phyloP scores from a whole-genome alignment of 139 green algal species.

The Asterochloris erici region DNA sequence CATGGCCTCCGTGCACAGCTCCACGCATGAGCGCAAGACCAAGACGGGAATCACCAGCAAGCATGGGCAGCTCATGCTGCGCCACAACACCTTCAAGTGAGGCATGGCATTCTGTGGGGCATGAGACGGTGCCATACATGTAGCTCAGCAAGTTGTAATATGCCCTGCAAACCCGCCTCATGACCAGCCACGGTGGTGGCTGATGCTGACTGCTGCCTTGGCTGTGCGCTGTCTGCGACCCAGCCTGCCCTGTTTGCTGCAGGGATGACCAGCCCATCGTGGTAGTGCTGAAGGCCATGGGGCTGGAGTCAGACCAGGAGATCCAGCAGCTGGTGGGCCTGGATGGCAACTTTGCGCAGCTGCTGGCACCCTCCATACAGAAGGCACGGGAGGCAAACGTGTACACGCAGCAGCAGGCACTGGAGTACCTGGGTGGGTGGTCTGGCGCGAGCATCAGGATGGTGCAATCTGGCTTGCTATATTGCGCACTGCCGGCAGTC shows the following conservation, averaged over 20 bases:
- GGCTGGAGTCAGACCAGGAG: constrained; percentile 93
- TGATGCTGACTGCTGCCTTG: too few relatives aligned
- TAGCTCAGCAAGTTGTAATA: too few relatives aligned
- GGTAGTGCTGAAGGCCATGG: constrained; percentile 94
- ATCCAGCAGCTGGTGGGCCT: constrained; percentile 63
- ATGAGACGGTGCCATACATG: too few relatives aligned
- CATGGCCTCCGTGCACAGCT: constrained; percentile 79
- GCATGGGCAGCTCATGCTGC: constrained; percentile 82
- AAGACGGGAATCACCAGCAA: constrained; percentile 94
- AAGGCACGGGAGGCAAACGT: constrained; percentile 73
- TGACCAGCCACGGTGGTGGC: too few relatives aligned
- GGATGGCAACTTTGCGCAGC: constrained; percentile 39
- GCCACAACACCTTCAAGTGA: constrained; percentile 94
- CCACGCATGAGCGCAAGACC: constrained; percentile 96
- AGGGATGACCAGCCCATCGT: constrained; percentile 89
- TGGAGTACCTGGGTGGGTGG: constrained; percentile 83
- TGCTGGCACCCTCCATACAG: constrained; percentile 68
- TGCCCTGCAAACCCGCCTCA: too few relatives aligned
- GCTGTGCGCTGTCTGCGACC: neutral
- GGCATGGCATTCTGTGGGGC: constrained; percentile 13
- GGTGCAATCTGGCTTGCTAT: neutral
- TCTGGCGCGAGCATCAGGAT: neutral
- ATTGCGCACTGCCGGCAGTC: too few relatives aligned
- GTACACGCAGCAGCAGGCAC: constrained; percentile 86
- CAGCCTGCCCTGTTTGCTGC: neutral